These are phyloP conservation scores for Albugo laibachii DNA, from an alignment of 352 stramenopile species.

Conservation along the genomic window DNA sequence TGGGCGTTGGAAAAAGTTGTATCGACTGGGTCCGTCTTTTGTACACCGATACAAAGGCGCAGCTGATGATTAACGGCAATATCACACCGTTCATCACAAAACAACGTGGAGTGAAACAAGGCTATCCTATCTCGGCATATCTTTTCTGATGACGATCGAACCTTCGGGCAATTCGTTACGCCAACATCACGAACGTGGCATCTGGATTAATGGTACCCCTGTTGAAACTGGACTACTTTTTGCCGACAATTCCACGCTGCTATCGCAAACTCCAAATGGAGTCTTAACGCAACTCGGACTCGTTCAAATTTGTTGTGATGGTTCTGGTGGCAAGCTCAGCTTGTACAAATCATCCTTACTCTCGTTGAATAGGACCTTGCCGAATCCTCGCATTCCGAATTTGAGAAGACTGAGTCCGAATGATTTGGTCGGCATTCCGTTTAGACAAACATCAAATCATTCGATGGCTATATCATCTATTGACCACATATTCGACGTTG, in stretches of 20 bases:
- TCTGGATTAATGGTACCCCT: too few relatives aligned
- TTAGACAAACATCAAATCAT: too few relatives aligned
- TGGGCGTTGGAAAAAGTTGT: neutral
- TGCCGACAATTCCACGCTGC: conserved; percentile 4
- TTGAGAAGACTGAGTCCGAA: too few relatives aligned
- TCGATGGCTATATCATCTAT: too few relatives aligned
- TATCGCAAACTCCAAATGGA: neutral
- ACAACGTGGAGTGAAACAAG: conserved; percentile 6
- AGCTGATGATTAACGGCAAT: too few relatives aligned
- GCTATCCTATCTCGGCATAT: conserved; percentile 4
- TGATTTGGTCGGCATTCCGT: too few relatives aligned
- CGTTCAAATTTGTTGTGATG: conserved; percentile 1
- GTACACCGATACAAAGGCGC: neutral
- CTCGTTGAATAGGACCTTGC: conserved; percentile 4
- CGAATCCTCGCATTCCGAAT: too few relatives aligned
- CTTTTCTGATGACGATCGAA: conserved; percentile 2
- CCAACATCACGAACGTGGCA: neutral
- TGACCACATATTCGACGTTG: too few relatives aligned
- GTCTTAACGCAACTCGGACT: conserved; percentile 1
- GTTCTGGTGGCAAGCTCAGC: conserved; percentile 2
- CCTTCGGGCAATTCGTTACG: conserved; percentile 1
- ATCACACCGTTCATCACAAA: neutral
- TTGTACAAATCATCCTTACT: conserved; percentile 4
- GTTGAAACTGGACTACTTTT: conserved; percentile 1
- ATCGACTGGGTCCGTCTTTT: conserved; percentile 1